Base-by-base conservation (phyloP, 2,329 filamentous ascomycete species). In the Cladosporium velox region DNA sequence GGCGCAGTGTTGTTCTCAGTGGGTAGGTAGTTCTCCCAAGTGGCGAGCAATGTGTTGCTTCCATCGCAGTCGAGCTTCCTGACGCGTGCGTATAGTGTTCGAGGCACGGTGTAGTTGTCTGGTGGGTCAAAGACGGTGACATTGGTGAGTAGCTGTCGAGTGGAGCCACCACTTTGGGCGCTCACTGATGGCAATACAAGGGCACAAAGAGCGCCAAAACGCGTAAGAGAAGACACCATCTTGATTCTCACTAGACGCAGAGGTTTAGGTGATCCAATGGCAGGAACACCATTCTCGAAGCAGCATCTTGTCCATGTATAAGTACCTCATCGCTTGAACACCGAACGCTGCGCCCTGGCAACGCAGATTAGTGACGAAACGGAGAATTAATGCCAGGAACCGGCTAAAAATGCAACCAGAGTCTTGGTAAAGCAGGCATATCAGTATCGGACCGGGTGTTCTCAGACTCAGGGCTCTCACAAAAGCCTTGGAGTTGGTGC, bases 21-120 rank as follows among this genome's bases (percentile, higher is more conserved):
- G 75, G 83, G 59, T 75, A 81, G 65, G 74, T 85, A 85, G 73
- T 85, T 85, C 69, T 85, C 83, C 83, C 83, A 86, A 28, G 83
- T 86, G 12, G 82, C 80, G 11, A 86, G 79, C 2, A 86, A 74
- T 2, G 69, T 69, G 52, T 70, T 69, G 51, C 76, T 74, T 10
- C 62, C 65, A 41, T 71, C 71, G 47, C 67, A 70, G 64, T 79
- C 77, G 61, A 83, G 75, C 55, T 84, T 77, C 5, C 79, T 69
- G 21, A 81, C 83, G 34, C 84, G 82, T 2, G 84, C 83, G 70
- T 86, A 86, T 14, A 85, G 78, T 0, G 81, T 82, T 15, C 83
- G 78, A 54, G 72, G 72, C 8, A 72, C 61, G 7, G 71, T 74
- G 66, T 73, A 73, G 64, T 74, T 69, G 3, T 58, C 55, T 14